Conservation (phyloP, 495 filamentous ascomycete genomes). For the Aspergillus bertholletiae region DNA sequence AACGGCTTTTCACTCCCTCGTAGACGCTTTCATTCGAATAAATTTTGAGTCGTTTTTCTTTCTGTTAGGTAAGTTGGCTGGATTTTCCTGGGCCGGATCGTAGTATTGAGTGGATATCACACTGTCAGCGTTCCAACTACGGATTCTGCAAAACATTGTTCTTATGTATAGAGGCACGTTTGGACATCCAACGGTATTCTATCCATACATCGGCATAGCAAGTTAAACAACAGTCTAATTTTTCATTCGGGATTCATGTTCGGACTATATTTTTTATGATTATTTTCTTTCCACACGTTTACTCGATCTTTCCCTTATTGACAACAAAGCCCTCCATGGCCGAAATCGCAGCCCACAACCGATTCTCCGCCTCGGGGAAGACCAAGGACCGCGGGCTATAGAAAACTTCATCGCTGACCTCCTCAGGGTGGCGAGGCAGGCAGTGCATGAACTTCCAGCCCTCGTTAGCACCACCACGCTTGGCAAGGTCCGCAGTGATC, state of each 20-base stretch:
- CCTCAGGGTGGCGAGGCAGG: conserved; percentile 87
- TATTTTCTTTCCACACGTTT: conserved; percentile 7
- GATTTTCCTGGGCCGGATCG: too few species aligned
- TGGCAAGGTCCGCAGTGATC: conserved; percentile 76
- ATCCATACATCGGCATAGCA: too few species aligned
- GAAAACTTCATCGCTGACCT: conserved; percentile 92
- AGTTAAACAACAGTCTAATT: background rate
- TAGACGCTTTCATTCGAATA: background rate
- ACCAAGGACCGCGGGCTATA: conserved; percentile 79
- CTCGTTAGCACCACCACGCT: conserved; percentile 80
- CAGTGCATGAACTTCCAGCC: conserved; percentile 99
- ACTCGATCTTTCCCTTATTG: conserved; percentile 73
- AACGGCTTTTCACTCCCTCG: too few species aligned
- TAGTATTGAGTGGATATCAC: too few species aligned
- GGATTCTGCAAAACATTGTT: too few species aligned
- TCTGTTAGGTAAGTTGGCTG: too few species aligned
- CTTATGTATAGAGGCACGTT: too few species aligned
- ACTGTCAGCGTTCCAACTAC: too few species aligned
- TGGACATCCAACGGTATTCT: too few species aligned
- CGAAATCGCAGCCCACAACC: conserved; percentile 85
- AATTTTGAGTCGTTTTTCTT: too few species aligned
- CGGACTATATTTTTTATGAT: background rate
- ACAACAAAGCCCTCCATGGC: conserved; percentile 87
- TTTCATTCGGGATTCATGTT: background rate
- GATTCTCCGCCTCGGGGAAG: conserved; percentile 91